Evolutionary conservation across 768 basidiomycete genomes (phyloP), one percentile per base, ranked within the genome.

Genomic region (Lyophyllum atratum): DNA sequence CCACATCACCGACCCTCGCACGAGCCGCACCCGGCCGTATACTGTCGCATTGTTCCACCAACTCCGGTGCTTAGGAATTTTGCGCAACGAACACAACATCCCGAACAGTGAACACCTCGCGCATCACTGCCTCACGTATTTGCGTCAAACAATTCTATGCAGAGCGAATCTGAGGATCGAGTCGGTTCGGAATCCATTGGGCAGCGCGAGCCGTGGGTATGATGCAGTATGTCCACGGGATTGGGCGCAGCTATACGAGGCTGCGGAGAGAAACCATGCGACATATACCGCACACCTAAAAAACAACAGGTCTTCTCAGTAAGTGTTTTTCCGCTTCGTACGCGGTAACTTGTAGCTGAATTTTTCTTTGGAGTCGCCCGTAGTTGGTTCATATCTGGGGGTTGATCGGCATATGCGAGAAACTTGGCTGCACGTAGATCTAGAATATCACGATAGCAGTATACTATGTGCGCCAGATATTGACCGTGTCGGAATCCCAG

Each of bases 31-130:
- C 10, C 43, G 56, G 39, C 48, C 68, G 21, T 71, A 75, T 64
- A 77, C 74, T 1, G 66, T 76, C 7, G 62, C 72, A 0, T 57
- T 78, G 45, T 74, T 78, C 60, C 77, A 78, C 57, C 76, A 76
- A 59, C 66, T 77, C 8, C 70, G 71, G 34, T 77, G 76, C 52
- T 64, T 78, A 22, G 68, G 68, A 39, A 72, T 76, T 54, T 61
- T 77, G 42, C 72, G 71, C 10, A 56, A 60, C 4, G 59, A 65
- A 14, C 59, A 71, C 34, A 55, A 63, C 25, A 52, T 29, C 15
- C 54, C 56, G 4, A 31, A 28, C 14, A 47, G 39, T 11, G 26
- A 43, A 3, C 37, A 56, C 7, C 53, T 59, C 14, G 19, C 29
- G 28, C 63, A 62, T 0, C 74, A 76, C 42, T 76, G 74, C 58